These are phyloP conservation scores for Fusarium longipes DNA, from an alignment of 2,329 filamentous ascomycete species.

Conservation along the genomic window DNA sequence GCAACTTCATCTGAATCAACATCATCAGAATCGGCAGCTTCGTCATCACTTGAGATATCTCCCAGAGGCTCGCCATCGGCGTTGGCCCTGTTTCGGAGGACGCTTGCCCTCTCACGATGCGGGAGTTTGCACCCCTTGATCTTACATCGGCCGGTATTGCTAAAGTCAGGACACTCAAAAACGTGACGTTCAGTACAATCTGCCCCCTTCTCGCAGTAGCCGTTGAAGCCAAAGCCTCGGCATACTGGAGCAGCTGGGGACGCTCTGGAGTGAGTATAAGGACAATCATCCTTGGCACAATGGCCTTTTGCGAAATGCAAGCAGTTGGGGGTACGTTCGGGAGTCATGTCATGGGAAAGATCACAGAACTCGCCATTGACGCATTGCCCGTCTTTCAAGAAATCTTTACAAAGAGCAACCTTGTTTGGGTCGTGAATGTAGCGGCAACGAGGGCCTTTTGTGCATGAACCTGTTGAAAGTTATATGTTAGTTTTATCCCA, in stretches of 20 bases:
- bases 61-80: constrained; percentile 67
- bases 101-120: constrained; percentile 88
- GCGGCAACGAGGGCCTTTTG: constrained; percentile 81
- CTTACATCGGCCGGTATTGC: constrained; percentile 87
- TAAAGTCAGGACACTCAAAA: constrained; percentile 94
- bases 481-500: constrained; percentile 58
- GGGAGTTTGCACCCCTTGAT: constrained; percentile 84
- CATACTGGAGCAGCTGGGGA: constrained; percentile 84
- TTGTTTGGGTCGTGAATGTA: constrained; percentile 87
- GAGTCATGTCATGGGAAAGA: constrained; percentile 86
- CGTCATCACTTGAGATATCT: constrained; percentile 84
- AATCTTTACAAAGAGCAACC: constrained; percentile 90
- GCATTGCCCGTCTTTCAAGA: constrained; percentile 83
- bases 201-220: constrained; percentile 87
- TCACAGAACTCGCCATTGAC: constrained; percentile 83
- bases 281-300: constrained; percentile 87
- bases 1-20: constrained; percentile 81
- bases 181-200: constrained; percentile 85
- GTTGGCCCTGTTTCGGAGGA: constrained; percentile 75
- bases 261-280: constrained; percentile 85
- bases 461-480: constrained; percentile 77
- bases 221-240: constrained; percentile 82
- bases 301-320: constrained; percentile 90
- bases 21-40: constrained; percentile 77
- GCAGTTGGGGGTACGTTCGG: constrained; percentile 88